Percentiles rank a stretch among this genome's conserved stretches.
phyloP scores from a whole-genome alignment of 352 stramenopile species.

The Pythium chondricola region DNA sequence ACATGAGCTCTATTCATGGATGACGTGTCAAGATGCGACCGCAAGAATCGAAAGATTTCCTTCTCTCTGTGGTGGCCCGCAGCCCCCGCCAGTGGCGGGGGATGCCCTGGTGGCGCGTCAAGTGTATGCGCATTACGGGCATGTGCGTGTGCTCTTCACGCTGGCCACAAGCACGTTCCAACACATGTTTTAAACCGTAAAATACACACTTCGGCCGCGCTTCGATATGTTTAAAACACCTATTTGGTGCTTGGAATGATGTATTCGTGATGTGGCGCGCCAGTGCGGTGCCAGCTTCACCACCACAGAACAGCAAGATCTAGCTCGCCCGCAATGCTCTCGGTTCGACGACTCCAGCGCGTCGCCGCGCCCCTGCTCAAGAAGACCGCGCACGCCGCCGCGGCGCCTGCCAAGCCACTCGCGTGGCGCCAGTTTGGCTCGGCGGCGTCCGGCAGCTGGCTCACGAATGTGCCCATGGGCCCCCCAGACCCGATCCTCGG shows the following conservation, averaged over 20 bases:
- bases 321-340: slow-evolving; percentile 6
- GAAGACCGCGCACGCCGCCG: slow-evolving; percentile 14
- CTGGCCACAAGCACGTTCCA: slow-evolving; percentile 12
- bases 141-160: background rate
- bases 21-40: no score
- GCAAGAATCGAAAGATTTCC: no score
- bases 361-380: slow-evolving; percentile 12
- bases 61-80: no score
- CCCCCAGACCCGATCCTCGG: slow-evolving; percentile 96
- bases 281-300: slow-evolving; percentile 1
- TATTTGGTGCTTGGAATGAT: slow-evolving; percentile 5
- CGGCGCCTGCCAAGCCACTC: slow-evolving; percentile 4
- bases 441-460: slow-evolving; percentile 47
- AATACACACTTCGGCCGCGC: no score
- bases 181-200: slow-evolving; percentile 1
- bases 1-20: no score
- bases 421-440: slow-evolving; percentile 40
- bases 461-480: slow-evolving; percentile 89
- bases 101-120: no score
- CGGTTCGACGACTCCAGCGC: slow-evolving; percentile 13
- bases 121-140: slow-evolving; percentile 12
- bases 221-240: slow-evolving; percentile 10
- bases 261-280: slow-evolving; percentile 3
- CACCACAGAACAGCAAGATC: slow-evolving; percentile 5
- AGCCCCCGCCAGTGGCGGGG: no score